phyloP scores from a whole-genome alignment of 352 stramenopile genomes.

The Phytophthora fragariae region DNA sequence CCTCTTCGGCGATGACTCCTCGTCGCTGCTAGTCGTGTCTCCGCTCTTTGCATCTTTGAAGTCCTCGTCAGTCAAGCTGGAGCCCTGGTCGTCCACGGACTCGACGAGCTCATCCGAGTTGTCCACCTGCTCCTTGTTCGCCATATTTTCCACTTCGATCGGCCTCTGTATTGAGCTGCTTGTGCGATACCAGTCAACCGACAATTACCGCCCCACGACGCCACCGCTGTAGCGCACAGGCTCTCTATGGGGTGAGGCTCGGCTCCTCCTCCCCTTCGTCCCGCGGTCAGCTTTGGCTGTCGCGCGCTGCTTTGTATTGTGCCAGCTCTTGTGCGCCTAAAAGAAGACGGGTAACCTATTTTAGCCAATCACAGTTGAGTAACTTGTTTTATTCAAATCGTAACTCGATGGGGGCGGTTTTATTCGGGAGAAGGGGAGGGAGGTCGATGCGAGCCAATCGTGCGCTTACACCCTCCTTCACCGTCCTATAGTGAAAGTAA shows the following conservation, averaged over 20 bases:
- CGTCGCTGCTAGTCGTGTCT: slow-evolving; percentile 38
- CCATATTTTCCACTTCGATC: slow-evolving; percentile 21
- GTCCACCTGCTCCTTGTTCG: slow-evolving; percentile 12
- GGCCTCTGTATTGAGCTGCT: background rate
- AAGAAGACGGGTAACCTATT: slow-evolving; percentile 26
- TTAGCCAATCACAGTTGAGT: slow-evolving; percentile 26
- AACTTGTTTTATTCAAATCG: slow-evolving; percentile 28
- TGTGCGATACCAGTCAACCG: background rate
- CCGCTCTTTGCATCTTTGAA: slow-evolving; percentile 29
- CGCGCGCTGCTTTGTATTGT: slow-evolving; percentile 36
- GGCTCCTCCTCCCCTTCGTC: slow-evolving; percentile 17
- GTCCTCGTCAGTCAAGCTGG: slow-evolving; percentile 17
- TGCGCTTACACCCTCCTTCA: slow-evolving; percentile 4
- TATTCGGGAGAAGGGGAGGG: slow-evolving; percentile 1
- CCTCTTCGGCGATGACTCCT: slow-evolving; percentile 25
- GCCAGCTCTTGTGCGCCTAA: slow-evolving; percentile 8
- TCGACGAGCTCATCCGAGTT: slow-evolving; percentile 23
- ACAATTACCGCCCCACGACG: background rate
- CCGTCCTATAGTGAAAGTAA: slow-evolving; percentile 15
- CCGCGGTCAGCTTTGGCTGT: slow-evolving; percentile 14
- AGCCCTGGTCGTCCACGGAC: background rate
- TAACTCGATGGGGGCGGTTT: slow-evolving; percentile 16
- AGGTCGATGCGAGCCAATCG: slow-evolving; percentile 20
- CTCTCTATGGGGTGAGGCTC: slow-evolving; percentile 2
- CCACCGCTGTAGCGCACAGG: background rate